Base-by-base conservation (phyloP, 129 eudicot genomes). In the Dittrichia graveolens region DNA sequence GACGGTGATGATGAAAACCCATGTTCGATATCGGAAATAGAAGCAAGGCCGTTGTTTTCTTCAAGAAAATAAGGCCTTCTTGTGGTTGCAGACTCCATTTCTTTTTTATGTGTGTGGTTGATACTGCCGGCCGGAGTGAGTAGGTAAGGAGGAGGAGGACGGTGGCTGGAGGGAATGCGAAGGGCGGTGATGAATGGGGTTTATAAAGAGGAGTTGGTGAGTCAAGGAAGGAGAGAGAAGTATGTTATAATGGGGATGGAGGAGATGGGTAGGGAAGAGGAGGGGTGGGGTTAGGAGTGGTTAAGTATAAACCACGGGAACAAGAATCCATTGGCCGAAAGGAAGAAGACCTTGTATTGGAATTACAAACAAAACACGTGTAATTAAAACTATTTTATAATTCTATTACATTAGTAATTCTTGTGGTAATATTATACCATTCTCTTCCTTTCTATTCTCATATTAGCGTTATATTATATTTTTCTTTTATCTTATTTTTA, bases 1-100 rank as follows among this genome's bases (percentile, higher is more conserved):
- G 76, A 58, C 34, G 80, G 45, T 12, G 82, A 61, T 5, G 52
- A 57, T 46, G 53, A 62, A 5, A 75, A 56, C 41, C 67, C 80
- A 55, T 44, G 38, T 56, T 56, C 83, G 59, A 61, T 42, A 46
- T 79, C 78, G 2, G 77, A 18, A 11, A 75, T 78, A 46, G 61
- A 78, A n/a, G 86, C 89, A 10, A 85, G 82, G 10, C 89, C 86
- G 43, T 75, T 70, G 37, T 71, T 75, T 65, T 71, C 83, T 70
- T 81, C 89, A 12, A 71, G 35, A 65, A 85, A 78, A 71, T 81
- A 81, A 60, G 83, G 81, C 35, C 86, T 85, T 61, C 78, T 78
- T 7, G 79, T 43, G 55, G 81, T 38, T 37, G 68, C 12, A 5
- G 82, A 37, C 40, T 85, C 89, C 89, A 85, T 85, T 47, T 35